phyloP scores from a whole-genome alignment of 2,329 filamentous ascomycete species.

The Penicillium crustosum region DNA sequence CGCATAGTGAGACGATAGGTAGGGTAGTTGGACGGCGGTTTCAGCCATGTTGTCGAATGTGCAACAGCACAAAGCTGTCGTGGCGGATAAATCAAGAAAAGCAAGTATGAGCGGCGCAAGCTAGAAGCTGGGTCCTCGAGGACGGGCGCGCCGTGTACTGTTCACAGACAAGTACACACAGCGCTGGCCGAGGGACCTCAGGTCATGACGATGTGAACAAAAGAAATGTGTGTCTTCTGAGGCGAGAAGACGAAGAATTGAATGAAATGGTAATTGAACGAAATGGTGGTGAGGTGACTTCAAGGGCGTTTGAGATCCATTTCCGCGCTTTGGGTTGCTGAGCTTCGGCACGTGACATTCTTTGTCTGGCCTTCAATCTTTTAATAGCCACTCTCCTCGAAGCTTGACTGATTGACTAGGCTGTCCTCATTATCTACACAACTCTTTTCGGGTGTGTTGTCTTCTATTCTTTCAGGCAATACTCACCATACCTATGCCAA shows the following conservation, averaged over 20 bases:
- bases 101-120: constrained; percentile 9
- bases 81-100: constrained; percentile 4
- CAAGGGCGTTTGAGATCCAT: constrained; percentile 14
- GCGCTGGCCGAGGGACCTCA: constrained; percentile 17
- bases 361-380: constrained; percentile 7
- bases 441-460: neutral
- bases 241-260: neutral
- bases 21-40: constrained; percentile 57
- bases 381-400: constrained; percentile 3
- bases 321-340: constrained; percentile 17
- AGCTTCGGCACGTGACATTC: constrained; percentile 16
- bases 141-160: constrained; percentile 20
- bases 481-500: constrained; percentile 5
- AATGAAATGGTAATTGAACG: constrained; percentile 10
- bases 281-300: constrained; percentile 6
- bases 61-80: constrained; percentile 20
- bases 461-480: neutral
- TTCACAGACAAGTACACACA: constrained; percentile 25
- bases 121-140: constrained; percentile 11
- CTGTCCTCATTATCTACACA: neutral
- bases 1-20: constrained; percentile 59
- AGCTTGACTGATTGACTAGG: neutral
- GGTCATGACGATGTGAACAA: constrained; percentile 21
- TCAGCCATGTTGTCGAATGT: constrained; percentile 51
- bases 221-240: constrained; percentile 1